Evolutionary conservation across 1,284 basidiomycete species (phyloP), one percentile per base, ranked within the genome.

Genomic region (Moesziomyces sp.): DNA sequence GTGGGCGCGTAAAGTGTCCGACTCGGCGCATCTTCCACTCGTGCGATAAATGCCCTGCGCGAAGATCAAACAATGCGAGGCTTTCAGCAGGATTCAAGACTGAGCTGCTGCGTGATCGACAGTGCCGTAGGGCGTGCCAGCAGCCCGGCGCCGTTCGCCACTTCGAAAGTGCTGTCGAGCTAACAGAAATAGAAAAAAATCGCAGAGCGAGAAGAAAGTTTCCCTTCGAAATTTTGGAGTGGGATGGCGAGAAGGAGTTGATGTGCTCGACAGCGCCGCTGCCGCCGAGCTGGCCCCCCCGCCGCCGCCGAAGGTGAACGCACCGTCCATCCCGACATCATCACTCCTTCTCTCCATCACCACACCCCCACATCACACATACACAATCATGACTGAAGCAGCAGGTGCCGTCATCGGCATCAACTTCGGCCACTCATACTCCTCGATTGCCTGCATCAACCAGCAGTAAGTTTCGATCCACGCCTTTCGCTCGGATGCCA

Each of bases 361-460:
- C 26, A n/a, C 52, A 38, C n/a, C 21, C 16, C 23, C 30, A 28
- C 8, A 19, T 10, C 24, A 50, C 55, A 16, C 38, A 30, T 24
- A 46, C 14, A 24, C 65, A 63, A 78, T 24, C 46, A 81, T 81
- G 79, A 70, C 74, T 35, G 67, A 80, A 70, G 24, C 66, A 53
- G 72, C 78, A 45, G 79, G 79, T 38, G 85, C 86, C 61, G 86
- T 88, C 60, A 85, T 99, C 58, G 96, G 96, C 58, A 94, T 99
- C 87, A 98, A 97, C 88, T 92, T 98, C 86, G 97, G 97, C 46
- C 94, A 97, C 86, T 91, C 93, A 42, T 98, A 92, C 85, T 92
- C 93, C 34, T 95, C 93, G 48, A 96, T 99, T 79, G 93, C 95
- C 23, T 92, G 97, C 65, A 92, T 97, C 83, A 94, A 93, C 84